These are phyloP conservation scores for Fomitopsis palustris DNA, from an alignment of 1,284 basidiomycete genomes.

Conservation along the genomic window DNA sequence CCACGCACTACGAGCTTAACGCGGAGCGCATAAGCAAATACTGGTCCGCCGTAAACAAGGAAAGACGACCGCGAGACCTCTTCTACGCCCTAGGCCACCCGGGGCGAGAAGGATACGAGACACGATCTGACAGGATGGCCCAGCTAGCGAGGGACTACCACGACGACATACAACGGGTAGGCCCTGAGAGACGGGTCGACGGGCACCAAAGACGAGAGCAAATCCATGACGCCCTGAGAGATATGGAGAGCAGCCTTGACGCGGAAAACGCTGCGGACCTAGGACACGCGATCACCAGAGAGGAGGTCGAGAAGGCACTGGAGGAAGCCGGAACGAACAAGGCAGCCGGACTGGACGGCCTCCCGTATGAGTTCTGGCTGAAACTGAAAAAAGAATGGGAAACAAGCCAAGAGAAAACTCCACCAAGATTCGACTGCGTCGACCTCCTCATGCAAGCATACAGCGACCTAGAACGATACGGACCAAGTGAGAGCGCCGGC, in stretches of 20 bases:
- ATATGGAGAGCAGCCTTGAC: neutral
- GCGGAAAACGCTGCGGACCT: neutral
- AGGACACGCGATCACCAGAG: neutral
- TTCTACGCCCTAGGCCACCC: neutral
- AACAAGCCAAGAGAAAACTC: neutral
- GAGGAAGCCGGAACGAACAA: neutral
- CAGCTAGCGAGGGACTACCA: neutral
- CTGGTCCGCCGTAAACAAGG: neutral
- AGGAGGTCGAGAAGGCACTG: neutral
- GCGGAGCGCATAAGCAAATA: neutral
- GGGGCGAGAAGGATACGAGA: neutral
- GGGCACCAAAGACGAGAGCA: neutral
- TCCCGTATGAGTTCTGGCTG: constrained; percentile 23
- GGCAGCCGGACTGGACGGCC: constrained; percentile 15
- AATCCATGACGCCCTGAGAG: neutral
- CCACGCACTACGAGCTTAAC: neutral
- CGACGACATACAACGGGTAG: neutral
- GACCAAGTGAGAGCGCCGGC: neutral
- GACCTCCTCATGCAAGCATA: neutral
- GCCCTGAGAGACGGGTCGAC: neutral
- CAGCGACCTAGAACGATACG: neutral
- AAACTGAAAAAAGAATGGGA: neutral
- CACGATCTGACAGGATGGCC: neutral
- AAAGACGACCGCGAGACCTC: neutral
- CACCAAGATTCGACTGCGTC: neutral